Evolutionary conservation across 768 basidiomycete species (phyloP).

Genomic region (Heimioporus sp.): DNA sequence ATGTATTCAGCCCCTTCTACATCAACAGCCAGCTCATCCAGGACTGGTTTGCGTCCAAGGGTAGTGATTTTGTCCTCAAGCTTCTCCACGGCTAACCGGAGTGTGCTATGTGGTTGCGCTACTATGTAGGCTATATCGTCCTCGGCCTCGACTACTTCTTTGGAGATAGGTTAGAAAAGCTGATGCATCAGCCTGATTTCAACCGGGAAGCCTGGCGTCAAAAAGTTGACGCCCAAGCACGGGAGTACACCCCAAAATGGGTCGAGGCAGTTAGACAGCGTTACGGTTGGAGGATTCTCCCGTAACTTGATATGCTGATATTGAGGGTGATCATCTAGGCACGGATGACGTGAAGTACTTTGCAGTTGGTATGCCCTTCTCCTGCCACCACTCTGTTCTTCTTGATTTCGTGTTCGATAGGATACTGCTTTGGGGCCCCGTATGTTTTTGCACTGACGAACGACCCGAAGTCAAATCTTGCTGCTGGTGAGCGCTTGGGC

Average conservation of each 20-base stretch:
- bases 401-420: constrained; percentile 23
- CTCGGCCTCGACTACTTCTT: constrained; percentile 65
- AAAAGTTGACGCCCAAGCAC: constrained; percentile 35
- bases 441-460: constrained; percentile 47
- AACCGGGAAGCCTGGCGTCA: constrained; percentile 43
- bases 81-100: too few species aligned
- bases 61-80: constrained; percentile 29
- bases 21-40: constrained; percentile 58
- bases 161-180: constrained; percentile 48
- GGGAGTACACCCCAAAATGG: constrained; percentile 47
- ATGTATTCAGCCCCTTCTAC: constrained; percentile 59
- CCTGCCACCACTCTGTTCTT: not conserved
- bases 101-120: not conserved
- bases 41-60: constrained; percentile 61
- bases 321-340: not conserved
- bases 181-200: constrained; percentile 37
- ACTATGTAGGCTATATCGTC: constrained; percentile 50
- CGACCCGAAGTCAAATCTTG: constrained; percentile 37
- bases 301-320: not conserved
- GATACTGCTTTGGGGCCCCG: constrained; percentile 60
- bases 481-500: constrained; percentile 38
- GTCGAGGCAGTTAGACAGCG: constrained; percentile 45
- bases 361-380: constrained; percentile 38
- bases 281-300: constrained; percentile 37
- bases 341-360: constrained; percentile 37